Evolutionary conservation across 805 yeast species (phyloP), one percentile per base, ranked within the genome.

Genomic region (Pichia gijzeniarum): DNA sequence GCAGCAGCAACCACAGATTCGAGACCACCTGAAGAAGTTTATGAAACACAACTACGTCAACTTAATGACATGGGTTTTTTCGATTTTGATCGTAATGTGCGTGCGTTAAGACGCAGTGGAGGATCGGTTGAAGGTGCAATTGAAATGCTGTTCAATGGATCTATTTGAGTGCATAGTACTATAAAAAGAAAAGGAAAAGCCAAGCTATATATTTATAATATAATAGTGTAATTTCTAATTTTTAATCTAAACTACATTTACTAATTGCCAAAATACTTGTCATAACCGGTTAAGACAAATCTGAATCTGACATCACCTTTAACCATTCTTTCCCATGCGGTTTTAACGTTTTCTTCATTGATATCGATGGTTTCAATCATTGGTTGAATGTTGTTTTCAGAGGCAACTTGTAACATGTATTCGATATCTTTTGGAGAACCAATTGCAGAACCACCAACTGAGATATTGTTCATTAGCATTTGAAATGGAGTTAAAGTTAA

Each of bases 101-200:
- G 80, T 25, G 98, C 98, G 1, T 74, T 93, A 57, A 80, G 97
- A 69, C 80, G 98, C 67, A 80, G 91, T 45, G 99, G 99, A 30
- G 99, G 99, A 8, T 86, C 90, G 51, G 97, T 91, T 21, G 96
- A 91, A 68, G 97, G 97, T 38, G 99, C 99, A 10, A 73, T 91
- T 42, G 97, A 91, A 64, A 85, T 87, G 44, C 69, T 90, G 55
- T 73, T 90, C 47, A 83, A 74, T 50, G 85, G 85, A 22, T 66
- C 68, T 45, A 73, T 76, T 35, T 77, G 62, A 55, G n/a, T n/a
- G n/a, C n/a, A n/a, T n/a, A n/a, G n/a, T n/a, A n/a, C 6, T 12
- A 9, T 38, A 14, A 38, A 9, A 27, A 30, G 13, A 12, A 13
- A 14, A n/a, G 5, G 5, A 27, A 12, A 27, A 27, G 12, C 12